Conservation (phyloP, 2,329 filamentous ascomycete species). For the Verticillium tricorpus region DNA sequence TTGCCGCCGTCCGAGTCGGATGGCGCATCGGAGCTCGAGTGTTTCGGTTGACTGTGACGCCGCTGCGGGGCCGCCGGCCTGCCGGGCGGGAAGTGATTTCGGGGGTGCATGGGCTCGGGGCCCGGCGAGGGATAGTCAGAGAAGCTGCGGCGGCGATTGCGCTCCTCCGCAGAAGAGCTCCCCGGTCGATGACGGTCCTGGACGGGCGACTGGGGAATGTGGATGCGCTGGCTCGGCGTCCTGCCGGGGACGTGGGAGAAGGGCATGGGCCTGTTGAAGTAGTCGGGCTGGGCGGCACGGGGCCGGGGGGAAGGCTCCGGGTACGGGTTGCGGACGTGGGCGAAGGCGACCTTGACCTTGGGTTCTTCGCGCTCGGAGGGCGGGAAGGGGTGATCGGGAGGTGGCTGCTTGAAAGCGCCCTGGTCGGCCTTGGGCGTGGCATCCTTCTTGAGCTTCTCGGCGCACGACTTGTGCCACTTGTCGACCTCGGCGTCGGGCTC, state of each 20-base stretch:
- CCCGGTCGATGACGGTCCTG: slow-evolving; percentile 27
- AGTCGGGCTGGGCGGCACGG: slow-evolving; percentile 22
- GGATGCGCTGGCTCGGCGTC: slow-evolving; percentile 23
- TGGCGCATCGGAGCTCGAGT: slow-evolving; percentile 36
- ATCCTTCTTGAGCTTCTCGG: slow-evolving; percentile 63
- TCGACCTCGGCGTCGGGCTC: slow-evolving; percentile 76
- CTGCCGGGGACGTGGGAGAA: slow-evolving; percentile 38
- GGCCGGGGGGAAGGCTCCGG: slow-evolving; percentile 21
- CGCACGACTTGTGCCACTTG: slow-evolving; percentile 78
- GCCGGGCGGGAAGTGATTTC: slow-evolving; percentile 29
- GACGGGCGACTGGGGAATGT: slow-evolving; percentile 23
- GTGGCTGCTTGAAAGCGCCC: slow-evolving; percentile 19
- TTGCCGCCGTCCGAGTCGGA: slow-evolving; percentile 25
- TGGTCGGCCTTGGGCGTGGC: slow-evolving; percentile 33
- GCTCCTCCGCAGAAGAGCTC: slow-evolving; percentile 33
- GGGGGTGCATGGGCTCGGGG: slow-evolving; percentile 20
- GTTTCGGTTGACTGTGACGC: slow-evolving; percentile 46
- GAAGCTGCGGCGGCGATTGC: slow-evolving; percentile 43
- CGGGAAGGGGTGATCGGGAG: slow-evolving; percentile 15
- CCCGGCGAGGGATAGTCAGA: slow-evolving; percentile 42
- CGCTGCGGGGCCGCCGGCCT: slow-evolving; percentile 27
- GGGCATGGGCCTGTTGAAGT: slow-evolving; percentile 27
- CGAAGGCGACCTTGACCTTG: slow-evolving; percentile 31
- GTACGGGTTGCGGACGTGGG: slow-evolving; percentile 26
- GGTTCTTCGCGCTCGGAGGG: slow-evolving; percentile 26